Conservation (phyloP, 148 eudicot species). For the Talinum fruticosum region DNA sequence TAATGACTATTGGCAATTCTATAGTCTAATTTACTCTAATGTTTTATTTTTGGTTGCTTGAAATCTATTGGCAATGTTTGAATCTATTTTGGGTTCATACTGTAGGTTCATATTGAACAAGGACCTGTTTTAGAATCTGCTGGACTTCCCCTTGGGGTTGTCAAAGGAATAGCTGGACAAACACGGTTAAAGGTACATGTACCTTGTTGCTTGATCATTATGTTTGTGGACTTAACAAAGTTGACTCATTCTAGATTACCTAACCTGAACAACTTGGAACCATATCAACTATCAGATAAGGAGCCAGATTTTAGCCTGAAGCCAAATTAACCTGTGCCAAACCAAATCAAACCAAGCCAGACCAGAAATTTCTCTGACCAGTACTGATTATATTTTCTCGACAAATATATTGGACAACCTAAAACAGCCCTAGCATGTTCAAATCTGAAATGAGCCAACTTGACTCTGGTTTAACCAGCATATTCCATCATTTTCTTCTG, state of each 20-base stretch:
- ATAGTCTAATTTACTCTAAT: not conserved
- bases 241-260: not conserved
- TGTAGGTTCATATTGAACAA: slow-evolving; percentile 94
- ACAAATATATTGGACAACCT: not conserved
- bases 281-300: not conserved
- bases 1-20: not conserved
- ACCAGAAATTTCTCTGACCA: not conserved
- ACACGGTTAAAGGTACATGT: slow-evolving; percentile 70
- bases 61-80: not conserved
- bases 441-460: not conserved
- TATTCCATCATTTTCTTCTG: not conserved
- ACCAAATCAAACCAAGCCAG: not conserved
- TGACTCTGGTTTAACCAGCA: not conserved
- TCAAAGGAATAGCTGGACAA: slow-evolving; percentile 98
- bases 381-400: not conserved
- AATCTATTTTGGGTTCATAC: slow-evolving; percentile 1
- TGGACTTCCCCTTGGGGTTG: slow-evolving; percentile 91
- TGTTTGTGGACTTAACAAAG: not conserved
- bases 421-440: not conserved
- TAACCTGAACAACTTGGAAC: not conserved
- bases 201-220: slow-evolving; percentile 4
- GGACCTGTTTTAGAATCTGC: slow-evolving; percentile 86
- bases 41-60: not conserved
- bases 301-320: not conserved
- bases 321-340: not conserved